Conservation (phyloP, 1,284 basidiomycete species). For the Ganoderma meredithae region DNA sequence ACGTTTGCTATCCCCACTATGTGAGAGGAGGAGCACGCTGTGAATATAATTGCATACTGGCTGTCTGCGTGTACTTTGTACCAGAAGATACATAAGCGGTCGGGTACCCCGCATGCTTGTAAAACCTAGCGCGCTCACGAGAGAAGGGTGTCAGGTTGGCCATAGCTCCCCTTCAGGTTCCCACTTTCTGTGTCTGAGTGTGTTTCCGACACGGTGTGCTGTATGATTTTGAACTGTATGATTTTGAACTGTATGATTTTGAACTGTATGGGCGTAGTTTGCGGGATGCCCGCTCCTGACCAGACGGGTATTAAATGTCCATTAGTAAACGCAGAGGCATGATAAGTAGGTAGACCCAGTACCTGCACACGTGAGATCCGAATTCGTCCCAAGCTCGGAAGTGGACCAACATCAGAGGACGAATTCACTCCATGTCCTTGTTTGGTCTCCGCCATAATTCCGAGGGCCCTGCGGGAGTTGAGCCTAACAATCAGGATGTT, state of each 20-base stretch:
- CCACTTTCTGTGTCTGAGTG: not conserved
- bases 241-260: not conserved
- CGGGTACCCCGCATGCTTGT: too few relatives aligned
- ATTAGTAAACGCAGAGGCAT: not conserved
- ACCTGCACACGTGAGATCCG: not conserved
- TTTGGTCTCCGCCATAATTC: not conserved
- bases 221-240: not conserved
- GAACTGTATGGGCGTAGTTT: not conserved
- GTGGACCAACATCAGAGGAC: not conserved
- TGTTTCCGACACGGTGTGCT: not conserved
- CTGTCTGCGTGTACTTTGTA: too few relatives aligned
- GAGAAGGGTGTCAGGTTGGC: too few relatives aligned
- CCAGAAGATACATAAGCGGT: too few relatives aligned
- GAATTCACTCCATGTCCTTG: not conserved
- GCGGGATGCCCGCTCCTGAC: not conserved
- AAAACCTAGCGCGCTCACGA: too few relatives aligned
- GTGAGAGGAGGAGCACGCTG: too few relatives aligned
- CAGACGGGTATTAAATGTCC: not conserved
- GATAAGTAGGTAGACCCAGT: too few relatives aligned
- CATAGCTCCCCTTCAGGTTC: not conserved
- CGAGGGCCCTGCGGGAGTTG: not conserved
- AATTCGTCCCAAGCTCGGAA: not conserved
- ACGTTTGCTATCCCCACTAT: too few relatives aligned
- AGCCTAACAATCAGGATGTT: not conserved
- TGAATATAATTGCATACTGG: too few relatives aligned